These are phyloP conservation scores for Pseudogymnoascus sp. DNA, from an alignment of 2,329 filamentous ascomycete species.

Conservation along the genomic window DNA sequence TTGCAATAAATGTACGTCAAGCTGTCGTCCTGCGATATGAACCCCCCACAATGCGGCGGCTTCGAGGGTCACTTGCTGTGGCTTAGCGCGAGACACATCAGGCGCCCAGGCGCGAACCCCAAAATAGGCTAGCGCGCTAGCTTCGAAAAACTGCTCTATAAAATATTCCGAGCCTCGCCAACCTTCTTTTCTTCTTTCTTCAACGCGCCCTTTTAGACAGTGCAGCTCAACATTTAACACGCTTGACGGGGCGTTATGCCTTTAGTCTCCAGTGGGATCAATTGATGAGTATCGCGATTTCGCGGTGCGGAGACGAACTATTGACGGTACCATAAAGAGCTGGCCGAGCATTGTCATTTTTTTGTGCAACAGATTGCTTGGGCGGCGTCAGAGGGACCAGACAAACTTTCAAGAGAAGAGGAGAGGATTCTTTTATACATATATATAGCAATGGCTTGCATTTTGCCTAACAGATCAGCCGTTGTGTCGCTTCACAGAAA, in stretches of 20 bases:
- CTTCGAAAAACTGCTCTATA: not conserved
- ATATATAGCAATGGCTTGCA: not conserved
- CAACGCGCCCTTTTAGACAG: slow-evolving; percentile 79
- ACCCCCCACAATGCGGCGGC: slow-evolving; percentile 7
- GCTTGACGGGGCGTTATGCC: slow-evolving; percentile 61
- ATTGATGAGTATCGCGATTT: slow-evolving; percentile 59
- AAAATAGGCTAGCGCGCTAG: slow-evolving; percentile 15
- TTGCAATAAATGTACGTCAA: not conserved
- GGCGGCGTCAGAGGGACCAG: slow-evolving; percentile 77
- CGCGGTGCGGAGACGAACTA: slow-evolving; percentile 45
- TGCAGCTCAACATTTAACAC: slow-evolving; percentile 63
- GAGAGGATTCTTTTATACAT: not conserved
- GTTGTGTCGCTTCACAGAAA: not conserved
- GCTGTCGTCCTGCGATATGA: not conserved
- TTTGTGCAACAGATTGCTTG: slow-evolving; percentile 46
- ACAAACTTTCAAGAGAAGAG: slow-evolving; percentile 34
- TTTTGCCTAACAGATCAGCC: not conserved
- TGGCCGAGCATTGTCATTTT: slow-evolving; percentile 43
- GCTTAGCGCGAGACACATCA: not conserved
- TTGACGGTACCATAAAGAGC: slow-evolving; percentile 47
- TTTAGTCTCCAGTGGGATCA: slow-evolving; percentile 44
- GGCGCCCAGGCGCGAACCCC: slow-evolving; percentile 9
- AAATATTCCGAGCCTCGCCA: not conserved
- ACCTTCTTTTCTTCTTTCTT: slow-evolving; percentile 31
- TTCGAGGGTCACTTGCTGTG: slow-evolving; percentile 1